Evolutionary conservation across 2,329 filamentous ascomycete species (phyloP).

Genomic region (Chaetomium sp.): DNA sequence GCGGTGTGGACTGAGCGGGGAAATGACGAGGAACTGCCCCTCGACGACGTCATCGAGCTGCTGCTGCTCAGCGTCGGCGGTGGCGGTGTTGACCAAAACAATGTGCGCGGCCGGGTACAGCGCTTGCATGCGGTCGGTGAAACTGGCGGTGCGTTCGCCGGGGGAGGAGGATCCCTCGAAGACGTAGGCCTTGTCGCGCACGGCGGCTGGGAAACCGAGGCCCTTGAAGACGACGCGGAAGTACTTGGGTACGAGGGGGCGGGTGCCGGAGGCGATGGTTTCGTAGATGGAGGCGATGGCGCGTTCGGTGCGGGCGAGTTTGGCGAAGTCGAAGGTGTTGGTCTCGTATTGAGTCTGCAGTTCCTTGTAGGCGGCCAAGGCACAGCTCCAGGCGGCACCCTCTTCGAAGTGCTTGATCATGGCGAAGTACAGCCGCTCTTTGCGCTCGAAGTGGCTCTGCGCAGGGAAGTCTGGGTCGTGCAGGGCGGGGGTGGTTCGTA

Average conservation of each 20-base stretch:
- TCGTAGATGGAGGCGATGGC: slow-evolving; percentile 93
- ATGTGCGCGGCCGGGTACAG: slow-evolving; percentile 83
- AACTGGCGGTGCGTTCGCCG: slow-evolving; percentile 69
- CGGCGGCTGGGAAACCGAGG: slow-evolving; percentile 71
- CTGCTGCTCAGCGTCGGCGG: slow-evolving; percentile 77
- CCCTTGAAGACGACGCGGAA: slow-evolving; percentile 89
- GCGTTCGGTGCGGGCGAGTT: slow-evolving; percentile 80
- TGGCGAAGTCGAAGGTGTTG: slow-evolving; percentile 84
- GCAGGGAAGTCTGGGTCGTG: slow-evolving; percentile 70
- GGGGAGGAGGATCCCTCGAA: slow-evolving; percentile 65
- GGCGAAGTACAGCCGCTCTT: slow-evolving; percentile 84
- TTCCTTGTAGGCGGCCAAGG: slow-evolving; percentile 81
- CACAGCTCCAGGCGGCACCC: slow-evolving; percentile 88
- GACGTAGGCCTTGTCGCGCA: slow-evolving; percentile 88
- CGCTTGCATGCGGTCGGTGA: slow-evolving; percentile 87
- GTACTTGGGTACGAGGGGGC: slow-evolving; percentile 68
- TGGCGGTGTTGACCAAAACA: slow-evolving; percentile 59
- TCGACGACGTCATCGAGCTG: slow-evolving; percentile 70
- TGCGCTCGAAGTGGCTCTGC: slow-evolving; percentile 85
- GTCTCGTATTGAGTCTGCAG: slow-evolving; percentile 86
- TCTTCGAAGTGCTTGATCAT: slow-evolving; percentile 95
- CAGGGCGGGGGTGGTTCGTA: slow-evolving; percentile 57
- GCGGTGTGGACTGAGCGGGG: slow-evolving; percentile 71
- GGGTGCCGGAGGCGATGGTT: slow-evolving; percentile 71
- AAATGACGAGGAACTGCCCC: slow-evolving; percentile 84